Percentiles rank a stretch among this genome's conserved stretches.
phyloP scores from a whole-genome alignment of 805 yeast genomes.

The Myxozyma vanderwaltii region DNA sequence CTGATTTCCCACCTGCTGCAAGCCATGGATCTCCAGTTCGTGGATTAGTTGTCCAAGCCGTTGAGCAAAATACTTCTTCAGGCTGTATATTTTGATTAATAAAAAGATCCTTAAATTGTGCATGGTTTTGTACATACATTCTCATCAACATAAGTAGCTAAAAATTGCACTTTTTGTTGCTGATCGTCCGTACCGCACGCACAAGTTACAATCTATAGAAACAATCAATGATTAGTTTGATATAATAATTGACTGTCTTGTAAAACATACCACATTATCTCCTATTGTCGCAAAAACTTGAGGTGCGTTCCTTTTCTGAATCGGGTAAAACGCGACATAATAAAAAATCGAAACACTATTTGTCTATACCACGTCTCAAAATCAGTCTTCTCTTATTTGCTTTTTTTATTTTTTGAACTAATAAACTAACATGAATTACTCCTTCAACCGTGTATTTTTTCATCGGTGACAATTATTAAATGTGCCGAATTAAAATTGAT shows the following conservation, averaged over 20 bases:
- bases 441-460: conserved; percentile 12
- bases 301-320: not conserved
- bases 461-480: not conserved
- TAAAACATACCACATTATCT: conserved; percentile 21
- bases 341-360: conserved; percentile 23
- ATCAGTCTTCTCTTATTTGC: no score
- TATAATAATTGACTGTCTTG: no score
- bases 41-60: conserved; percentile 22
- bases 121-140: conserved; percentile 5
- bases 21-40: conserved; percentile 24
- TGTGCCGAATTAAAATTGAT: not conserved
- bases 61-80: conserved; percentile 29
- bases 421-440: conserved; percentile 10
- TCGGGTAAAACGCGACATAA: conserved; percentile 23
- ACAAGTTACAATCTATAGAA: conserved; percentile 15
- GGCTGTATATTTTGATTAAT: conserved; percentile 11
- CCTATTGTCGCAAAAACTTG: conserved; percentile 29
- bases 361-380: no score
- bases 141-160: conserved; percentile 24
- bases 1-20: conserved; percentile 32
- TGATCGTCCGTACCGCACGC: conserved; percentile 8
- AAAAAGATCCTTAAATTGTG: no score
- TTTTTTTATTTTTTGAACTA: not conserved
- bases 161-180: conserved; percentile 7
- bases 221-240: no score